Evolutionary conservation across 306 rosid genomes (phyloP).

Genomic region (Glycine latifolia): DNA sequence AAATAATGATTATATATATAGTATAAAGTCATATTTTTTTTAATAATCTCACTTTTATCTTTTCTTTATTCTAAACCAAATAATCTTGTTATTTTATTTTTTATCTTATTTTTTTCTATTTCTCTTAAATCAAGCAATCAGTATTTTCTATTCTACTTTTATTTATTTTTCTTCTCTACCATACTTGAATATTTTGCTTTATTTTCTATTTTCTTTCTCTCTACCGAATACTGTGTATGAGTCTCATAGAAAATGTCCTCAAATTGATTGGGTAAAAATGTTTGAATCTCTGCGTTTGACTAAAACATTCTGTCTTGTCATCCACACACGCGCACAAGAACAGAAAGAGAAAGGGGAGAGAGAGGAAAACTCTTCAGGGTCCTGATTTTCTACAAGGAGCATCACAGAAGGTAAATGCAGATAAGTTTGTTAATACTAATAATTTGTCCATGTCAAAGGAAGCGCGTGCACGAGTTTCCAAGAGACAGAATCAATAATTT

Average conservation of each 20-base stretch:
- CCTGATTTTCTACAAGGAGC: not conserved
- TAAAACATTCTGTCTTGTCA: slow-evolving; percentile 1
- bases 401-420: slow-evolving; percentile 35
- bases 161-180: no score
- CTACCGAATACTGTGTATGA: not conserved
- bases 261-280: slow-evolving; percentile 28
- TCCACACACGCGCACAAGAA: not conserved
- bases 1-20: no score
- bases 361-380: slow-evolving; percentile 7
- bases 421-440: slow-evolving; percentile 24
- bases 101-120: no score
- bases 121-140: no score
- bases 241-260: not conserved
- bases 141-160: no score
- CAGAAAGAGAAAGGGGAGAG: not conserved
- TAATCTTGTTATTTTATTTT: no score
- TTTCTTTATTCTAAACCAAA: no score
- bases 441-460: slow-evolving; percentile 41
- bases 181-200: no score
- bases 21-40: no score
- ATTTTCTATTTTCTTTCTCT: no score
- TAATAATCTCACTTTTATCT: no score
- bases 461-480: slow-evolving; percentile 48
- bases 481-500: slow-evolving; percentile 22
- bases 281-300: slow-evolving; percentile 42